Conservation (phyloP, 2,329 filamentous ascomycete genomes). For the Acephala macrosclerotiorum region DNA sequence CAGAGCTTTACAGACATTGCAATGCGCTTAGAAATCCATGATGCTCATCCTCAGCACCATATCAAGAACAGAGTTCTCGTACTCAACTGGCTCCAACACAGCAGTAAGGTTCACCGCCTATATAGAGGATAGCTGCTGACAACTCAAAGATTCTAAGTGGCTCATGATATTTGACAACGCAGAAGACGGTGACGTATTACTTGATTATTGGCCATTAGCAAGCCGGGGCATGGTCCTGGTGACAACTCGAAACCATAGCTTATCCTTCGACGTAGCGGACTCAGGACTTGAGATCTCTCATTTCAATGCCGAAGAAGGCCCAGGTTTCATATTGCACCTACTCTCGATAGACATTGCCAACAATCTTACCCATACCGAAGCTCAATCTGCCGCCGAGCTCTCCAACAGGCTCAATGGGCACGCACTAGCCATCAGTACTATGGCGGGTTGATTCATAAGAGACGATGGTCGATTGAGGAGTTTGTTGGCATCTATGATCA, state of each 20-base stretch:
- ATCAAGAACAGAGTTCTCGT: not conserved
- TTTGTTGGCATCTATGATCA: conserved; percentile 1
- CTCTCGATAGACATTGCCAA: not conserved
- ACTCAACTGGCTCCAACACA: not conserved
- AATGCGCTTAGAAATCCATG: not conserved
- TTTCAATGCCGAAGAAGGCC: conserved; percentile 38
- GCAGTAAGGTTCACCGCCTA: not conserved
- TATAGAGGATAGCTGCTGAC: not conserved
- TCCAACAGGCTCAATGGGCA: conserved; percentile 11
- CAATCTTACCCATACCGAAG: not conserved
- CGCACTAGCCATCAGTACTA: conserved; percentile 6
- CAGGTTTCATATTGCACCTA: conserved; percentile 23
- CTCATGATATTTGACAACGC: conserved; percentile 31
- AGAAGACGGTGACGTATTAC: conserved; percentile 17
- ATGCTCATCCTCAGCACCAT: not conserved
- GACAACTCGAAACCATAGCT: conserved; percentile 28
- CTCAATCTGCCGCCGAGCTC: not conserved
- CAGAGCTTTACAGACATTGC: conserved; percentile 36
- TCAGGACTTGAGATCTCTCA: conserved; percentile 19
- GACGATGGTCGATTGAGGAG: conserved; percentile 4
- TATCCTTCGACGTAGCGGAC: conserved; percentile 22
- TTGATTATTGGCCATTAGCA: conserved; percentile 22
- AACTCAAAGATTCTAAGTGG: conserved; percentile 20
- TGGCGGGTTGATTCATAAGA: conserved; percentile 12
- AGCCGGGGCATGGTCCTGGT: conserved; percentile 22